These are phyloP conservation scores for Exophiala sideris DNA, from an alignment of 2,329 filamentous ascomycete species.

Conservation along the genomic window DNA sequence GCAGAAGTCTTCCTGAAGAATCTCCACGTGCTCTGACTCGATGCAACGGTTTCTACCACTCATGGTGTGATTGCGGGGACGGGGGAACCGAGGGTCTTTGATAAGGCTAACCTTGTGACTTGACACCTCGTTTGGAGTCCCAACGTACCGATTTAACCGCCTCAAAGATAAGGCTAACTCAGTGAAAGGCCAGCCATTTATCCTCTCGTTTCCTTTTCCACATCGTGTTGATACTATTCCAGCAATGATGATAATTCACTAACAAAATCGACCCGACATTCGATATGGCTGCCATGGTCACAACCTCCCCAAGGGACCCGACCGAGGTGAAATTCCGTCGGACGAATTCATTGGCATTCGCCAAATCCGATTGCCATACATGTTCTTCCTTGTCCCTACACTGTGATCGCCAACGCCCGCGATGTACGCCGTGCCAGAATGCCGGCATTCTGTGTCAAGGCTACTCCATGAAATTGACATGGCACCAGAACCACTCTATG, in stretches of 20 bases:
- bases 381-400: slow-evolving; percentile 1
- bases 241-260: no score
- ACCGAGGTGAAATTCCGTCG: not conserved
- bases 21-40: no score
- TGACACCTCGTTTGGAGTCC: no score
- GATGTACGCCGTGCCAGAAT: slow-evolving; percentile 10
- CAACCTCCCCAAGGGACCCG: not conserved
- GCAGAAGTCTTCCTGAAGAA: no score
- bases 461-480: slow-evolving; percentile 15
- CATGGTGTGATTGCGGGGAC: no score
- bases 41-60: no score
- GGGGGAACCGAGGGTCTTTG: no score
- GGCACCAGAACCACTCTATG: slow-evolving; percentile 9
- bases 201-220: no score
- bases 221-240: no score
- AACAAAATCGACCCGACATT: not conserved
- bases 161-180: not conserved
- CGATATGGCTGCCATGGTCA: slow-evolving; percentile 4
- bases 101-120: no score
- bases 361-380: slow-evolving; percentile 13
- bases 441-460: slow-evolving; percentile 10
- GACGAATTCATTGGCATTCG: slow-evolving; percentile 12
- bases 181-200: not conserved
- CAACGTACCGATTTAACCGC: no score
- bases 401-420: slow-evolving; percentile 11